Evolutionary conservation across 257 asterid genomes (phyloP).

Genomic region (Forsythia suspensa): DNA sequence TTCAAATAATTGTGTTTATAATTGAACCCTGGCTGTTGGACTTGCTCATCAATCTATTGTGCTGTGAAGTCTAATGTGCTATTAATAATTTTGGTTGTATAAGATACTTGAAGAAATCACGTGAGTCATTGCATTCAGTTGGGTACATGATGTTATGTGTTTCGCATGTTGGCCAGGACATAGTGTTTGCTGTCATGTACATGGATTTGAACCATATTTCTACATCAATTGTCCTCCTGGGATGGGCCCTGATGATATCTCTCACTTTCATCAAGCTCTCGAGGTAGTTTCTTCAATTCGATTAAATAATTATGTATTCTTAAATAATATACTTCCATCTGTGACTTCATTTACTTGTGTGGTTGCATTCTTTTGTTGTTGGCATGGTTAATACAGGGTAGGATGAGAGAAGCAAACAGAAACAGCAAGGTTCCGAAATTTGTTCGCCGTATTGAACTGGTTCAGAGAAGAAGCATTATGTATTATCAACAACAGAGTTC

Average conservation of each 20-base stretch:
- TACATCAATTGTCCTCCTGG: conserved; percentile 88
- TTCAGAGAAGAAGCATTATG: conserved; percentile 90
- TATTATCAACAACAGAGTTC: conserved; percentile 75
- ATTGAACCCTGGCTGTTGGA: neutral
- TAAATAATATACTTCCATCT: conserved; percentile 12
- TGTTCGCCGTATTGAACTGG: conserved; percentile 78
- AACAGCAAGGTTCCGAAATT: conserved; percentile 64
- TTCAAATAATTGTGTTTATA: neutral
- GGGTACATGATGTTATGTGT: conserved; percentile 1
- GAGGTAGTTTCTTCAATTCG: conserved; percentile 52
- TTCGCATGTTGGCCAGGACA: conserved; percentile 62
- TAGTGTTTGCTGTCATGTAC: conserved; percentile 91
- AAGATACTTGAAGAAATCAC: conserved; percentile 7
- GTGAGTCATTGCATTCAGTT: neutral
- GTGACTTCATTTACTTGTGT: conserved; percentile 12
- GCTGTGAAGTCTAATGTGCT: neutral
- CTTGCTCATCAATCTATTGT: neutral
- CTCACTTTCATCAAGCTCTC: conserved; percentile 81
- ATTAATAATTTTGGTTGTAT: neutral
- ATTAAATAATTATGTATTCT: neutral
- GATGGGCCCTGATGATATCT: conserved; percentile 97
- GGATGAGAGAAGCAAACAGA: conserved; percentile 81
- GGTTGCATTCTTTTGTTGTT: conserved; percentile 15
- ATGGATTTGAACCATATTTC: conserved; percentile 97
- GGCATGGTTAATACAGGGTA: conserved; percentile 51